Percentiles rank a stretch among this genome's conserved stretches.
Conservation (phyloP, 2,329 filamentous ascomycete species). For the Scopulariopsis brevicaulis region DNA sequence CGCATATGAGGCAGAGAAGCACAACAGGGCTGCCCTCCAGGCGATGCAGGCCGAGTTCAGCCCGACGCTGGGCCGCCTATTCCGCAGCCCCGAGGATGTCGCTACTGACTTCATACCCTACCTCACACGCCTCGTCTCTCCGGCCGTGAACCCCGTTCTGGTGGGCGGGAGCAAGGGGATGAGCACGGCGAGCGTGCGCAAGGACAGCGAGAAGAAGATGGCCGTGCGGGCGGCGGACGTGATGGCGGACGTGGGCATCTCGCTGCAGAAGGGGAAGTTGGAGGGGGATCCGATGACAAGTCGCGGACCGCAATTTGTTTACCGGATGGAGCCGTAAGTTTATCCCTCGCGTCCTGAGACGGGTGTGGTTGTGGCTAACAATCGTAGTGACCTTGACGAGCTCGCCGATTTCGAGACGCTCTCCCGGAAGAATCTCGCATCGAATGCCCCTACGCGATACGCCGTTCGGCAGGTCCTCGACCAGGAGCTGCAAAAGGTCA, state of each 20-base stretch:
- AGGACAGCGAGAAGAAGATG: conserved; percentile 72
- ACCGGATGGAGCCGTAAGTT: conserved; percentile 84
- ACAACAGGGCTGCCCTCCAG: conserved; percentile 63
- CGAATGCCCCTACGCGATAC: conserved; percentile 69
- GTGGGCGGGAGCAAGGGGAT: conserved; percentile 58
- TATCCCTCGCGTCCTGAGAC: not conserved
- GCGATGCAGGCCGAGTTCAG: conserved; percentile 62
- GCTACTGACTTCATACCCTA: conserved; percentile 78
- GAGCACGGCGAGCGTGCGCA: conserved; percentile 73
- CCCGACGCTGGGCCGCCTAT: conserved; percentile 61
- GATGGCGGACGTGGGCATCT: conserved; percentile 72
- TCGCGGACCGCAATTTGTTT: conserved; percentile 64
- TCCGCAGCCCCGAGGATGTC: conserved; percentile 68
- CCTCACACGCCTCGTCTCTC: conserved; percentile 71
- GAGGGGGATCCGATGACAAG: conserved; percentile 52
- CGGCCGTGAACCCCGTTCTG: conserved; percentile 83
- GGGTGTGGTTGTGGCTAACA: conserved; percentile 6
- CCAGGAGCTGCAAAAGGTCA: conserved; percentile 72
- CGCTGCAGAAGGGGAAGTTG: conserved; percentile 69
- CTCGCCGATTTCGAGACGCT: conserved; percentile 66
- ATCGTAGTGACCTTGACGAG: conserved; percentile 55
- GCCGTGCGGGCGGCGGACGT: conserved; percentile 70
- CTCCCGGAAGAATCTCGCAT: conserved; percentile 37
- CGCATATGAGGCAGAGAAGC: conserved; percentile 70
- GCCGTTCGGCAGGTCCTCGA: conserved; percentile 89